phyloP scores from a whole-genome alignment of 1,284 basidiomycete genomes.

The Anthracocystis panici-leucophaei region DNA sequence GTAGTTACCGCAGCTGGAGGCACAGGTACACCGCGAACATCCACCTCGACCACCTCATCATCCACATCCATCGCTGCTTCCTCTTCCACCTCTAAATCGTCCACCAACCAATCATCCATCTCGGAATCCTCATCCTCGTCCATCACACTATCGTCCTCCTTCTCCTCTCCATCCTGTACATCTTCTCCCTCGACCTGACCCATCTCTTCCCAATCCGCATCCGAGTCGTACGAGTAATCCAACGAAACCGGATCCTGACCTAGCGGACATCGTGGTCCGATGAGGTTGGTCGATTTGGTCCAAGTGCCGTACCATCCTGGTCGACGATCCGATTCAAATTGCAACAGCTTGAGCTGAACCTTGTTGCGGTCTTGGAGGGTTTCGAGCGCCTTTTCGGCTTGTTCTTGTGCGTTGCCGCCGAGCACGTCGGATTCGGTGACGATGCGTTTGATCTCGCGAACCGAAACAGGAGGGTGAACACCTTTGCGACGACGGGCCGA shows the following conservation, averaged over 20 bases:
- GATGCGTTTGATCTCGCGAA: slow-evolving; percentile 65
- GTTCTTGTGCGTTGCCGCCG: slow-evolving; percentile 61
- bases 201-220: slow-evolving; percentile 67
- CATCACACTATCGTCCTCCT: slow-evolving; percentile 47
- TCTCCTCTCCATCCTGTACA: slow-evolving; percentile 56
- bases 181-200: slow-evolving; percentile 66
- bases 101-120: slow-evolving; percentile 68
- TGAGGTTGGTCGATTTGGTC: slow-evolving; percentile 64
- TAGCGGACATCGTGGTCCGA: slow-evolving; percentile 60
- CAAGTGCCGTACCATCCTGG: slow-evolving; percentile 67
- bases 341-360: slow-evolving; percentile 65
- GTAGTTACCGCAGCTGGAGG: slow-evolving; percentile 17
- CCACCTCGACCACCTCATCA: slow-evolving; percentile 49
- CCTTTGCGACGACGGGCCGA: slow-evolving; percentile 29
- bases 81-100: slow-evolving; percentile 66
- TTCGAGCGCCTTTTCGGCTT: slow-evolving; percentile 56
- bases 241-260: slow-evolving; percentile 66
- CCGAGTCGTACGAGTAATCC: slow-evolving; percentile 67
- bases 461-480: slow-evolving; percentile 57
- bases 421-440: slow-evolving; percentile 67
- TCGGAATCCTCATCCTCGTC: slow-evolving; percentile 65
- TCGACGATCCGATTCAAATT: slow-evolving; percentile 63
- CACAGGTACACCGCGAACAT: slow-evolving; percentile 40
- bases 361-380: slow-evolving; percentile 57
- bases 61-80: slow-evolving; percentile 47